A percentile compares a stretch with the other conserved stretches of the same genome.
These are phyloP conservation scores for Chlamydomonas urium DNA, from an alignment of 139 green algal genomes.

Conservation along the genomic window DNA sequence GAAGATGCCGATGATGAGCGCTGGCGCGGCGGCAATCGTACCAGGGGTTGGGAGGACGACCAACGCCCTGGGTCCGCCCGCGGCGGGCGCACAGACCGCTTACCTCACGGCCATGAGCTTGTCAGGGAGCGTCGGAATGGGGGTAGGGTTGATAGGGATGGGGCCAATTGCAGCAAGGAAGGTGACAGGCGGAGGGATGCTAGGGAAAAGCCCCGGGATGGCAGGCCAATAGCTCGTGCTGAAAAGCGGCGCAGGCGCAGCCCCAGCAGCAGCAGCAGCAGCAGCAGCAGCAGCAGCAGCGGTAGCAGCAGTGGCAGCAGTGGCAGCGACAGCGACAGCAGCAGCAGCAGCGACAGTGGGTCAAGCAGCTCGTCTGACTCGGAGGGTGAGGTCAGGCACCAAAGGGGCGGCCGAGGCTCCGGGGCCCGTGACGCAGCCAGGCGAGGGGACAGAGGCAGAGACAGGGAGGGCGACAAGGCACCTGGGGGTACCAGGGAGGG, in stretches of 20 bases:
- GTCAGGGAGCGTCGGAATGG: neutral
- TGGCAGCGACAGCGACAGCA: neutral
- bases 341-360: constrained; percentile 5
- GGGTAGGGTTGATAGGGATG: neutral
- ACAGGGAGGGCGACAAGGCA: too few relatives aligned
- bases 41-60: neutral
- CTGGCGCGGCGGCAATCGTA: neutral
- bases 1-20: constrained; percentile 5
- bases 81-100: neutral
- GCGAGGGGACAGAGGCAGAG: too few relatives aligned
- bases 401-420: too few relatives aligned
- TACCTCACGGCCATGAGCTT: neutral
- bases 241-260: neutral
- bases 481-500: too few relatives aligned
- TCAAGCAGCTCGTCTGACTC: too few relatives aligned
- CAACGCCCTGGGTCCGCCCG: neutral
- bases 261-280: constrained; percentile 9
- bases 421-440: too few relatives aligned
- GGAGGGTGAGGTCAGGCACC: constrained; percentile 2
- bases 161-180: neutral
- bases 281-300: constrained; percentile 9
- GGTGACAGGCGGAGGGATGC: neutral
- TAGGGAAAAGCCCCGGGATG: neutral
- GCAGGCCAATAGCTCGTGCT: neutral
- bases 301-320: neutral